A percentile compares a stretch with the other conserved stretches of the same genome.
Evolutionary conservation across 805 yeast genomes (phyloP).

Genomic region (Metahyphopichia silvanorum): DNA sequence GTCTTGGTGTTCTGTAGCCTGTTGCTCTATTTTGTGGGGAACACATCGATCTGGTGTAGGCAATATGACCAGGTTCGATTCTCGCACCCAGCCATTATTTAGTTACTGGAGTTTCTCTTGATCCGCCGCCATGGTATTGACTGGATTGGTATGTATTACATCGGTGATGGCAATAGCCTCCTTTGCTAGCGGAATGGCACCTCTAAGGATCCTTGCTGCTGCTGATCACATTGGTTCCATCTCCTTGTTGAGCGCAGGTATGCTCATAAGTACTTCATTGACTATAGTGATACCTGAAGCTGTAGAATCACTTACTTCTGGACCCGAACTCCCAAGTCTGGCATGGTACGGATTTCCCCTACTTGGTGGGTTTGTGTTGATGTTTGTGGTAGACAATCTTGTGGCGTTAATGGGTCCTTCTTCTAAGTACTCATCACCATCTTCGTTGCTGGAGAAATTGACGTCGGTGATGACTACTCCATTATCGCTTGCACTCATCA

Average conservation of each 20-base stretch:
- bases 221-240: conserved; percentile 24
- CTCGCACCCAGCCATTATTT: no score
- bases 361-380: conserved; percentile 50
- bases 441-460: conserved; percentile 4
- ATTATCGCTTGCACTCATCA: conserved; percentile 56
- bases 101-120: no score
- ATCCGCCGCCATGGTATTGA: no score
- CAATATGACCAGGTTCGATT: no score
- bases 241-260: conserved; percentile 56
- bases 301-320: conserved; percentile 36
- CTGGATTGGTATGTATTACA: conserved; percentile 9
- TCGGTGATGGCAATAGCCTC: conserved; percentile 16
- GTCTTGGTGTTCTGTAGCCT: no score
- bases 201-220: conserved; percentile 9
- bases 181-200: conserved; percentile 15
- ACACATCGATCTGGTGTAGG: no score
- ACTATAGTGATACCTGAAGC: conserved; percentile 68
- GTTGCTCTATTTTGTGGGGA: no score
- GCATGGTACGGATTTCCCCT: conserved; percentile 45
- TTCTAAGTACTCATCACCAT: no score
- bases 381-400: conserved; percentile 49
- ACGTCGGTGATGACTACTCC: conserved; percentile 38
- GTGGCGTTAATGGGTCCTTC: background rate
- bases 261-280: conserved; percentile 58
- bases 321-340: no score